A percentile compares a stretch with the other conserved stretches of the same genome.
These are phyloP conservation scores for Chiua virens DNA, from an alignment of 768 basidiomycete genomes.

Conservation along the genomic window DNA sequence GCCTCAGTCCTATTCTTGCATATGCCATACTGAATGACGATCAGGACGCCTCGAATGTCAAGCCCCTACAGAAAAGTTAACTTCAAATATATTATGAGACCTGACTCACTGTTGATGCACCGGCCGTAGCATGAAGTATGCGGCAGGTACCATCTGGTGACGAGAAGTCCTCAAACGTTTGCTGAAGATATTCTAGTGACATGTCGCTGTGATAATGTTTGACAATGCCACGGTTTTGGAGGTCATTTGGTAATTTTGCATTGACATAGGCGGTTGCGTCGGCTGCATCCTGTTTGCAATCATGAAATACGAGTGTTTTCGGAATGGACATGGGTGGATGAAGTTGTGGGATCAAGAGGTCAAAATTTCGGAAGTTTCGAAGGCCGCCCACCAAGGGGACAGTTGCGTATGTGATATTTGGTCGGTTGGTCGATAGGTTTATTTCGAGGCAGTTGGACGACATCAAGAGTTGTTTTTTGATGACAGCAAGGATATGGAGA, in stretches of 20 bases:
- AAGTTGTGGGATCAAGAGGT: neutral
- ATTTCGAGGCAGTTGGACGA: neutral
- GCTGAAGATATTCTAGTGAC: constrained; percentile 26
- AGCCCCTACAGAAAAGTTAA: neutral
- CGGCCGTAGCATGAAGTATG: constrained; percentile 25
- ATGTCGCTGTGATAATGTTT: constrained; percentile 29
- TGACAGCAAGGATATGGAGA: neutral
- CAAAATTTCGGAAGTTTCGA: neutral
- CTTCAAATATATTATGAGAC: neutral
- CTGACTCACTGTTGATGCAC: constrained; percentile 21
- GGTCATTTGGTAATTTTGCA: constrained; percentile 4
- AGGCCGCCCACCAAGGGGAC: neutral
- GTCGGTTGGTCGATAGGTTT: neutral
- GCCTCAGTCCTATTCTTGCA: neutral
- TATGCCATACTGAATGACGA: neutral
- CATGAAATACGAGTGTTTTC: constrained; percentile 19
- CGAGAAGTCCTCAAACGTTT: constrained; percentile 21
- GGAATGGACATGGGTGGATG: neutral
- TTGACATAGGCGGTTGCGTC: constrained; percentile 10
- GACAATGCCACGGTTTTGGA: constrained; percentile 14
- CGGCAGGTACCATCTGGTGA: constrained; percentile 13
- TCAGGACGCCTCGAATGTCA: neutral
- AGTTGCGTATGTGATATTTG: constrained; percentile 2
- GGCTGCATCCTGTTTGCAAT: constrained; percentile 8
- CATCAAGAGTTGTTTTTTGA: neutral